phyloP scores from a whole-genome alignment of 371 early-diverging fungal species.

The Mucor sp. region DNA sequence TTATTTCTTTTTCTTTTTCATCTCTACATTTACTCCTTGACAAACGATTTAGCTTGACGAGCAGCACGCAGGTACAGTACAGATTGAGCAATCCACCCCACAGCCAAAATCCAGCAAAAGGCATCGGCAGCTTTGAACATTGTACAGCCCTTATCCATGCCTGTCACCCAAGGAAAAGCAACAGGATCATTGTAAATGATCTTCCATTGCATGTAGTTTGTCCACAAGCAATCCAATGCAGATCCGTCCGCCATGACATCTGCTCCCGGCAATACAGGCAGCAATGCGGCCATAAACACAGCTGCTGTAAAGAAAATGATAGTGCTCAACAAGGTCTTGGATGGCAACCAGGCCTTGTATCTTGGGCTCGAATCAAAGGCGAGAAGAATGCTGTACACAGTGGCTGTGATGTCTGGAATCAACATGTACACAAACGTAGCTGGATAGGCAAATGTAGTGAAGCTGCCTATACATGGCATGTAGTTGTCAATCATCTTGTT shows the following conservation, averaged over 20 bases:
- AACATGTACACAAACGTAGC: constrained; percentile 50
- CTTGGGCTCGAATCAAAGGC: constrained; percentile 36
- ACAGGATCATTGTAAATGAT: constrained; percentile 32
- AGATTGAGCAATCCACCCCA: constrained; percentile 28
- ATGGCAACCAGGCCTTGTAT: constrained; percentile 44
- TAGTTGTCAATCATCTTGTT: too few species aligned
- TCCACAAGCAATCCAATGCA: constrained; percentile 37
- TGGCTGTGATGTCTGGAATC: constrained; percentile 31
- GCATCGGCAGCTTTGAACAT: constrained; percentile 33
- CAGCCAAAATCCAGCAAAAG: constrained; percentile 32
- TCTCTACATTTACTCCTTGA: background rate
- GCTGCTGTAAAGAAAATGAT: constrained; percentile 26
- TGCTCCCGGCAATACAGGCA: constrained; percentile 38
- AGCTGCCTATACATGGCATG: constrained; percentile 28
- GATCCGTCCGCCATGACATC: constrained; percentile 40
- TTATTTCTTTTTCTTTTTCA: background rate
- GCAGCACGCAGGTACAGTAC: constrained; percentile 28
- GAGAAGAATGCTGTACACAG: constrained; percentile 36
- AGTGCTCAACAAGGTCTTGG: constrained; percentile 31
- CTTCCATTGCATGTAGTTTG: constrained; percentile 45
- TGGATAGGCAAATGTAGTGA: constrained; percentile 42
- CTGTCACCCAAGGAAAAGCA: constrained; percentile 41
- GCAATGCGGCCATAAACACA: constrained; percentile 30
- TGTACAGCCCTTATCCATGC: constrained; percentile 42
- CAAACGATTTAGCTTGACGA: constrained; percentile 2